Evolutionary conservation across 2,329 filamentous ascomycete species (phyloP), one percentile per base, ranked within the genome.

Genomic region (Aureobasidium melanogenum): DNA sequence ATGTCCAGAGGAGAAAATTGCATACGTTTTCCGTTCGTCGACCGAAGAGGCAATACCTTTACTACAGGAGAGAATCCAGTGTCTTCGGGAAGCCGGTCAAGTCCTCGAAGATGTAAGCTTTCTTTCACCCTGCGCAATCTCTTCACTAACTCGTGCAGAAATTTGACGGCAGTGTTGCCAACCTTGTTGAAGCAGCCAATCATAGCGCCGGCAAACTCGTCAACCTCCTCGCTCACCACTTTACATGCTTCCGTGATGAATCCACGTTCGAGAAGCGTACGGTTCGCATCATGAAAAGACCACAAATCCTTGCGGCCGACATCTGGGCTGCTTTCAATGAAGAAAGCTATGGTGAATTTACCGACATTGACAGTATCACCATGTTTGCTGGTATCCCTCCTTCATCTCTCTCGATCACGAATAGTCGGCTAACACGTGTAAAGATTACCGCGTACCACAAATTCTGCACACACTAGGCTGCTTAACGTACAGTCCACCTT

Each of bases 321-420:
- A 73, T 97, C 0, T 99, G 95, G 95, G 95, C 94, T 5, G 95
- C 91, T 65, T 97, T 97, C 72, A 84, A 93, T 58, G 91, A 91
- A 48, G 80, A 87, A 66, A 80, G 83, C 28, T 92, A 87, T 69
- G 95, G 94, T 34, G 79, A 82, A 30, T 99, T 99, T 73, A 72
- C 84, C 62, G 94, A 99, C 71, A 96, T 99, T 68, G 88, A 94
- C 75, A 91, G 91, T 72, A 88, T 99, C 69, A 99, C 94, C 63
- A 97, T 97, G 87, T 99, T 99, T 78, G 92, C 94, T 70, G 82
- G 81, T 82, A 73, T 14, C 15, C 47, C 17, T 28, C 17, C 15
- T 26, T 10, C 14, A 30, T 48, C n/a, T 38, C 3, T 15, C 10
- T 47, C 44, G 47, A 10, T 24, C 5, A 26, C 15, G 1, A n/a